These are phyloP conservation scores for Tarenaya hassleriana DNA, from an alignment of 345 rosid species.

Conservation along the genomic window DNA sequence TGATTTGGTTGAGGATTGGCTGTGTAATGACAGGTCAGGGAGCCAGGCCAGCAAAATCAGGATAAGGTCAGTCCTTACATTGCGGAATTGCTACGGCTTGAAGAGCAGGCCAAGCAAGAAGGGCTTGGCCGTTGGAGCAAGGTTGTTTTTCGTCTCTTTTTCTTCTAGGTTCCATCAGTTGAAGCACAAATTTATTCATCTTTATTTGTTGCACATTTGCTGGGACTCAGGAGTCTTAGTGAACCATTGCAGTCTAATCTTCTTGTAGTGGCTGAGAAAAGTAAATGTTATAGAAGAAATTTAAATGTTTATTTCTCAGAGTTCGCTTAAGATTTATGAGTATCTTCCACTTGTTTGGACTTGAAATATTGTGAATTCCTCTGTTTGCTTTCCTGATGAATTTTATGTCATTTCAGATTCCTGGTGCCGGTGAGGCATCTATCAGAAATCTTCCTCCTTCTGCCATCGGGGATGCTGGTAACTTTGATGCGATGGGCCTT, in stretches of 20 bases:
- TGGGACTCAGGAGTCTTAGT: background rate
- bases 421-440: constrained; percentile 80
- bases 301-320: too few species aligned
- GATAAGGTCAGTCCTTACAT: constrained; percentile 87
- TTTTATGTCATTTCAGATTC: constrained; percentile 37
- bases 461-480: constrained; percentile 75
- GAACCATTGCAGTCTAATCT: background rate
- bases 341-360: background rate
- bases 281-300: too few species aligned
- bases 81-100: constrained; percentile 47
- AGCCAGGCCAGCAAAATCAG: constrained; percentile 67
- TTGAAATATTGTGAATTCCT: background rate
- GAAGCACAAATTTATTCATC: background rate
- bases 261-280: too few species aligned
- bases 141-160: constrained; percentile 34
- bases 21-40: constrained; percentile 57
- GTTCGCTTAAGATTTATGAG: background rate
- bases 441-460: constrained; percentile 92
- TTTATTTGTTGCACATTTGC: background rate
- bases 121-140: constrained; percentile 85
- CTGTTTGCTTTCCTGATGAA: background rate
- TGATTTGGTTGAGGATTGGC: constrained; percentile 10
- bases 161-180: background rate
- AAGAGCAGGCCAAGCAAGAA: constrained; percentile 73
- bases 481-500: constrained; percentile 77